These are phyloP conservation scores for Colletotrichum salicis DNA, from an alignment of 2,329 filamentous ascomycete genomes.

Conservation along the genomic window DNA sequence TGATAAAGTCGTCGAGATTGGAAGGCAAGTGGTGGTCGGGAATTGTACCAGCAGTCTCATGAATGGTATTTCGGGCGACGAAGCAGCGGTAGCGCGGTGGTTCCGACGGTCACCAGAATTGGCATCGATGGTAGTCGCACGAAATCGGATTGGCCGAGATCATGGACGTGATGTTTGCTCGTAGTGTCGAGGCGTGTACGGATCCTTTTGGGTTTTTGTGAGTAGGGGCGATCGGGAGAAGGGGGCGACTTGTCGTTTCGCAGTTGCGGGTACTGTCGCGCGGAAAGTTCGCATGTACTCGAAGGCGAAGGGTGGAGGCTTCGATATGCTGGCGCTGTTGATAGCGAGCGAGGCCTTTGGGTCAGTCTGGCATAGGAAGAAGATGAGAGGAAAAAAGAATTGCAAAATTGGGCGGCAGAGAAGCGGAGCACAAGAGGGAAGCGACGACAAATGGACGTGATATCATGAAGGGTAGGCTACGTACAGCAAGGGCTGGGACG, in stretches of 20 bases:
- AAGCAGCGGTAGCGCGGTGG: conserved; percentile 11
- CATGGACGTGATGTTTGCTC: conserved; percentile 11
- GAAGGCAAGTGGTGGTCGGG: conserved; percentile 15
- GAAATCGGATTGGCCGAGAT: not conserved
- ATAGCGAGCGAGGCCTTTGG: conserved; percentile 24
- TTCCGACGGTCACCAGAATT: conserved; percentile 12
- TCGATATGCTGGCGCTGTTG: conserved; percentile 22
- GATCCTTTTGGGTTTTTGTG: conserved; percentile 11
- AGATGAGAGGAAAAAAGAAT: not conserved
- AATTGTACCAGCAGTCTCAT: conserved; percentile 10
- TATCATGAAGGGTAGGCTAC: conserved; percentile 33
- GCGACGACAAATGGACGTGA: conserved; percentile 25
- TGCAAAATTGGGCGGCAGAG: conserved; percentile 2
- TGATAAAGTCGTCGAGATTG: conserved; percentile 8
- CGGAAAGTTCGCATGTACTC: conserved; percentile 33
- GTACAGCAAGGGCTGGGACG: conserved; percentile 34
- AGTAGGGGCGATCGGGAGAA: conserved; percentile 7
- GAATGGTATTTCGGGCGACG: conserved; percentile 21
- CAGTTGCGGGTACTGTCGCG: conserved; percentile 34
- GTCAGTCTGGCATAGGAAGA: conserved; percentile 22
- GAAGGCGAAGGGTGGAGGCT: conserved; percentile 33
- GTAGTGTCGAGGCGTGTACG: not conserved
- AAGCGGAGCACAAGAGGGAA: conserved; percentile 23
- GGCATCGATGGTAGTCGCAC: conserved; percentile 23
- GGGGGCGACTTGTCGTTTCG: conserved; percentile 32